Evolutionary conservation across 2,329 filamentous ascomycete species (phyloP).

Genomic region (Colletotrichum paranaense): DNA sequence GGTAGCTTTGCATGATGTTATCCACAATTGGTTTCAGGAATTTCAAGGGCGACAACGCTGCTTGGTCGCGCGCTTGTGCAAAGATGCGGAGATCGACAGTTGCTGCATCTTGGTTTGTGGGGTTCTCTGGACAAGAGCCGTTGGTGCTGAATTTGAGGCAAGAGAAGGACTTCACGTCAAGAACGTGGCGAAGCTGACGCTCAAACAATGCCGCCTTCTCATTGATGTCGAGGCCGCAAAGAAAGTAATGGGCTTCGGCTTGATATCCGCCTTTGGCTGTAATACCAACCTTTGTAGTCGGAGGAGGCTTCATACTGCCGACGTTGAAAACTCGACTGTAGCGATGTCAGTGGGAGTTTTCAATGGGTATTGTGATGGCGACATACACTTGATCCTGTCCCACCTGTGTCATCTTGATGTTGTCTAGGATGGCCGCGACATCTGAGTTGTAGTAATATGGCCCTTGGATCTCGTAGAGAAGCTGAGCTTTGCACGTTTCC

Average conservation of each 20-base stretch:
- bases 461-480: slow-evolving; percentile 59
- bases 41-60: slow-evolving; percentile 46
- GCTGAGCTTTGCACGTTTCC: slow-evolving; percentile 49
- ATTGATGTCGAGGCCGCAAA: slow-evolving; percentile 54
- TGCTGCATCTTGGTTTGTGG: slow-evolving; percentile 56
- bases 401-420: slow-evolving; percentile 58
- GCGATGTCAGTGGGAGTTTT: not conserved
- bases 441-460: slow-evolving; percentile 57
- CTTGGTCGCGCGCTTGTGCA: slow-evolving; percentile 54
- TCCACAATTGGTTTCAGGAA: slow-evolving; percentile 54
- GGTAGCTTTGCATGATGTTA: slow-evolving; percentile 55
- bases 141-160: slow-evolving; percentile 49
- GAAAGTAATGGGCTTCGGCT: slow-evolving; percentile 56
- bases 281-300: slow-evolving; percentile 54
- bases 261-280: slow-evolving; percentile 57
- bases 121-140: slow-evolving; percentile 50
- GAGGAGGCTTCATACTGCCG: slow-evolving; percentile 43
- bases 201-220: slow-evolving; percentile 58
- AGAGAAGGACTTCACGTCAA: slow-evolving; percentile 47
- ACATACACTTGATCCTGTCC: slow-evolving; percentile 41
- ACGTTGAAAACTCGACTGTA: slow-evolving; percentile 35
- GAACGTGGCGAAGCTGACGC: slow-evolving; percentile 47
- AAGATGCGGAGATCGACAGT: slow-evolving; percentile 61
- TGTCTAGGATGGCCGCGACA: slow-evolving; percentile 52
- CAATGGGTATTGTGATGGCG: too few species aligned